Base-by-base conservation (phyloP, 352 stramenopile species). In the Phytophthora tentaculata region DNA sequence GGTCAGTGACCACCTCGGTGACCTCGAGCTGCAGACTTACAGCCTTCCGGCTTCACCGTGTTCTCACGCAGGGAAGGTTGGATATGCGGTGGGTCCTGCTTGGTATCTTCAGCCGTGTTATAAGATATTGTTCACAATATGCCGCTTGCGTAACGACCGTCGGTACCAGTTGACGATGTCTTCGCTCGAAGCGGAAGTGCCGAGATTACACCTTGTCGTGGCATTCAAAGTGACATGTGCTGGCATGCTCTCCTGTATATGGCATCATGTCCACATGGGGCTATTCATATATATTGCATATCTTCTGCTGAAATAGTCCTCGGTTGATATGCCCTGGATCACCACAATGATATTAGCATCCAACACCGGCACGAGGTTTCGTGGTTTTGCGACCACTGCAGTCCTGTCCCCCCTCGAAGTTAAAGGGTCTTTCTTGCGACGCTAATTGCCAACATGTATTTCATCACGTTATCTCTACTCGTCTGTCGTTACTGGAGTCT, bases 311-410 rank as follows among this genome's bases (percentile, higher is more conserved):
- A n/a, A 62, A 44, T 62, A 54, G 43, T 32, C 56, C 56, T 55
- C n/a, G 45, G 13, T 56, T 56, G 56, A 61, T 35, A 24, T 45
- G 48, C n/a, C 1, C 17, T 28, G n/a, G 24, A 55, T 48, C 56
- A 51, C 28, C 26, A 61, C 29, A 61, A 71, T 37, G 45, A 52
- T 49, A 41, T 41, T 26, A 57, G 56, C 61, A 49, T 47, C 20
- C 62, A 69, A 69, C 62, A 64, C 54, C 45, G 54, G 53, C 22
- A 69, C 17, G 9, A 5, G 26, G 23, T 28, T 61, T 52, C 32
- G 54, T 64, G 55, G 35, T 57, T 69, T 69, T 69, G 54, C 32
- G 35, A 63, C 54, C 9, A 32, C 28, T 32, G 28, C 28, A 32
- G 28, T 32, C 28, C 9, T 32, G 9, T 32, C n/a, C n/a, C n/a